A percentile compares a stretch with the other conserved stretches of the same genome.
These are phyloP conservation scores for Thelephora aurantiotincta DNA, from an alignment of 768 basidiomycete species.

Conservation along the genomic window DNA sequence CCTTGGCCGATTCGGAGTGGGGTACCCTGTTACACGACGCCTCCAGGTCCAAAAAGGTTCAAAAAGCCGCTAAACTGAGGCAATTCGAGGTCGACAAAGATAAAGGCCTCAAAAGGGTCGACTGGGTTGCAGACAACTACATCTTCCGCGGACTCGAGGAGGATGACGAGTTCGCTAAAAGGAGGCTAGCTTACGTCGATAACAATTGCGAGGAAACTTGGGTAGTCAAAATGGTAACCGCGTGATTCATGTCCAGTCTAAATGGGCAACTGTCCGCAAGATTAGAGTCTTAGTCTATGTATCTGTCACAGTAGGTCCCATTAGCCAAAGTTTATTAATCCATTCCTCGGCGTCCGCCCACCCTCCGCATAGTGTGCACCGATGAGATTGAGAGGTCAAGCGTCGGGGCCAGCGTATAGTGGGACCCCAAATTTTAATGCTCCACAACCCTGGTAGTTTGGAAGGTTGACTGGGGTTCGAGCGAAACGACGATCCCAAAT, in stretches of 20 bases:
- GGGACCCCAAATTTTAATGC: too few species aligned
- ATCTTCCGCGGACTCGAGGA: slow-evolving; percentile 49
- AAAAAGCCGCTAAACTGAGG: slow-evolving; percentile 37
- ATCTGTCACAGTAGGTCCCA: too few species aligned
- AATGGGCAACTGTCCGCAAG: too few species aligned
- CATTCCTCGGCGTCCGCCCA: too few species aligned
- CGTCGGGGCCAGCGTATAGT: too few species aligned
- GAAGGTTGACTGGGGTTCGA: too few species aligned
- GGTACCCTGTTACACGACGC: slow-evolving; percentile 33
- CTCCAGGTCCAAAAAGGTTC: slow-evolving; percentile 27
- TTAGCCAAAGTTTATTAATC: too few species aligned
- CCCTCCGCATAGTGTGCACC: too few species aligned
- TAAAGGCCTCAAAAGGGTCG: slow-evolving; percentile 36
- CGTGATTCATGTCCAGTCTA: slow-evolving; percentile 5
- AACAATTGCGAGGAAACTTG: slow-evolving; percentile 37
- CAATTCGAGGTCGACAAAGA: slow-evolving; percentile 20
- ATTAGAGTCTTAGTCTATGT: too few species aligned
- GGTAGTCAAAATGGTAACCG: slow-evolving; percentile 34
- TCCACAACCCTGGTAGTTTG: too few species aligned
- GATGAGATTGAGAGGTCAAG: too few species aligned
- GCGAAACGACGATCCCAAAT: too few species aligned
- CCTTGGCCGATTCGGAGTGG: slow-evolving; percentile 56
- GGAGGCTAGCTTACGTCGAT: slow-evolving; percentile 32
- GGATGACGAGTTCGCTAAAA: slow-evolving; percentile 41
- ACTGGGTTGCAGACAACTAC: slow-evolving; percentile 45